Evolutionary conservation across 306 rosid species (phyloP), one percentile per base, ranked within the genome.

Genomic region (Corylus americana): DNA sequence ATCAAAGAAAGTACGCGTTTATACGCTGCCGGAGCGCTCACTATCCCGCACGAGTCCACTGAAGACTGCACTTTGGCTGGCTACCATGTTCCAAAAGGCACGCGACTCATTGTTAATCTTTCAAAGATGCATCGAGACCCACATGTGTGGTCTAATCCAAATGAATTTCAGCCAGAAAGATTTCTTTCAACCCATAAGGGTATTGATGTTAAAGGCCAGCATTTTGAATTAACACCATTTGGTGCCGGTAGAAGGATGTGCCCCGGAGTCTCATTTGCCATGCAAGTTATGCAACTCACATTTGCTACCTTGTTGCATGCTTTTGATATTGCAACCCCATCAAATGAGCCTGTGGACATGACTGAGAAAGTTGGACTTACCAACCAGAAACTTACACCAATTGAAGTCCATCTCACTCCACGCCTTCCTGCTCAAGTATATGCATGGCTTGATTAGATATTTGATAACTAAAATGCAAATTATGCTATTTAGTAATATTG

Each of bases 161-260:
- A 10, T 54, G 53, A 55, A 10, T 86, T 86, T 31, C 13, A 1
- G 11, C 89, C 85, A 0, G 83, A 86, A 37, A 77, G 87, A 8
- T 86, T 86, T 12, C 69, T 86, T 17, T 57, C 77, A 0, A 42
- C 37, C 9, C 66, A 37, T 4, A 66, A 64, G 4, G 73, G 63
- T 59, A 2, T 74, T 5, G 85, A 83, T 25, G 71, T 80, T 18
- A 64, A 79, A 54, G 89, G 83, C 1, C 77, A 80, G 3, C 50
- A 49, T 29, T 81, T 80, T 2, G 79, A 83, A 25, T 16, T 80
- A 14, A 73, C 77, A 35, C 87, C 86, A 54, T 86, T 86, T 45
- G 80, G 85, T 11, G 77, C 83, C 1, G 89, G 89, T 4, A 75
- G 89, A 45, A 85, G 86, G 63, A 55, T 79, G 4, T 82, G 89